These are phyloP conservation scores for Lecanicillium sp. DNA, from an alignment of 2,329 filamentous ascomycete species.

Conservation along the genomic window DNA sequence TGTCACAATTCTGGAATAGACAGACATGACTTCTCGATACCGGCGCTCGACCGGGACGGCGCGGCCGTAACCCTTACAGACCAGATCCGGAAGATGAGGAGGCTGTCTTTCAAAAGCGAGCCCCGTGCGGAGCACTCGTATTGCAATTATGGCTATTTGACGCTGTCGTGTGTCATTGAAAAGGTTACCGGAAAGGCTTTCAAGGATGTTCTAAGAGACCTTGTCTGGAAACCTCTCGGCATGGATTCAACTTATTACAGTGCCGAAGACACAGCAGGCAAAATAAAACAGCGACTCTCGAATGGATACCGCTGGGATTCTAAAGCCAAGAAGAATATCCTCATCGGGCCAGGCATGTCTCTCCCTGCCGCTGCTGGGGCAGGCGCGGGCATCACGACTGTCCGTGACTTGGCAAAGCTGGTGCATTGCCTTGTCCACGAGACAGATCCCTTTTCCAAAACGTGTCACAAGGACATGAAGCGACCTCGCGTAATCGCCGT, in stretches of 20 bases:
- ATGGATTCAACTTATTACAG: constrained; percentile 29
- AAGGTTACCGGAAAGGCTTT: constrained; percentile 22
- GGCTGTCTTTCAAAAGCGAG: constrained; percentile 32
- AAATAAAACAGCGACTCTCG: constrained; percentile 11
- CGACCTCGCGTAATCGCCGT: not conserved
- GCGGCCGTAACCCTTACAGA: constrained; percentile 19
- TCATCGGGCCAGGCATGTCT: constrained; percentile 9
- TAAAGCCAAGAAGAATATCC: constrained; percentile 12
- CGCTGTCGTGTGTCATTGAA: constrained; percentile 30
- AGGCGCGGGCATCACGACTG: constrained; percentile 29
- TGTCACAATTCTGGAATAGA: constrained; percentile 39
- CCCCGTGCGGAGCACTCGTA: constrained; percentile 34
- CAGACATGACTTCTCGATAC: constrained; percentile 21
- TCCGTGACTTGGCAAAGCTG: constrained; percentile 41
- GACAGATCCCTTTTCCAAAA: not conserved
- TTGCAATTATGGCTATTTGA: constrained; percentile 37
- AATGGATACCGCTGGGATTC: constrained; percentile 16
- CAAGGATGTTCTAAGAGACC: constrained; percentile 24
- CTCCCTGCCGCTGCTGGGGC: constrained; percentile 15
- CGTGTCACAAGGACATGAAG: not conserved
- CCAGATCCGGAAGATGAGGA: constrained; percentile 27
- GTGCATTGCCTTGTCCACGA: constrained; percentile 30
- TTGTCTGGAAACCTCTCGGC: constrained; percentile 30
- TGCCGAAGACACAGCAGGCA: constrained; percentile 7
- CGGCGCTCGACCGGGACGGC: constrained; percentile 17